Base-by-base conservation (phyloP, 2,329 filamentous ascomycete species). In the Aspergillus sp. region DNA sequence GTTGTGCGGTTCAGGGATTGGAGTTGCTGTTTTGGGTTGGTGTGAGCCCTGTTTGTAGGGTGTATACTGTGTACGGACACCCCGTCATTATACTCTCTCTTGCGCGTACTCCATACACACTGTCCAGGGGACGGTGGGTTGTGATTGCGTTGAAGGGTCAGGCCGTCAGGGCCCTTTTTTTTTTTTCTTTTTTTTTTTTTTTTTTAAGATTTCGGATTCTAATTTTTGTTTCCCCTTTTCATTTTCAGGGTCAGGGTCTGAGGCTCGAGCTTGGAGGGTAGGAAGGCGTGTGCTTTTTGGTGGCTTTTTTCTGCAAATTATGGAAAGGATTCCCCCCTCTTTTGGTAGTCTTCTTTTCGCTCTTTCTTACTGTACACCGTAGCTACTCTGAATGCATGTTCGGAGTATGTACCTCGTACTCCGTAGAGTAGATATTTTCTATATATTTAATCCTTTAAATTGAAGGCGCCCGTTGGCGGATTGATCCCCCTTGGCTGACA, bases 221-320 rank as follows among this genome's bases (percentile, higher is more conserved):
- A 16, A 49, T 49, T 22, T 49, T 49, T 10, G 14, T 12, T 49
- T 49, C 14, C 16, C 45, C 22, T 47, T 47, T 47, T 47, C 45
- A 18, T 24, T 47, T 47, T 47, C 16, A 18, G 45, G 18, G 20
- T 47, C 46, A 42, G 52, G 52, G 45, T 58, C 47, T 52, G 54
- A 55, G 56, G 56, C 57, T 55, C 55, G 51, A 45, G 45, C 45
- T 42, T 42, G 14, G 45, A 24, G 45, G 46, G 46, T 22, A 49
- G 46, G 46, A 49, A 49, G 24, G 24, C 36, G 36, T 42, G 36
- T 42, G 36, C 36, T 42, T 42, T 42, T 42, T 39, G 12, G 5
- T 39, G 12, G 12, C 14, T 16, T 16, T 16, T 39, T 39, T 16
- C 14, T 39, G 2, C 11, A 32, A 32, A 32, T 32, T 10, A 22